These are phyloP conservation scores for Globisporangium iwayamae DNA, from an alignment of 352 stramenopile genomes.

Conservation along the genomic window DNA sequence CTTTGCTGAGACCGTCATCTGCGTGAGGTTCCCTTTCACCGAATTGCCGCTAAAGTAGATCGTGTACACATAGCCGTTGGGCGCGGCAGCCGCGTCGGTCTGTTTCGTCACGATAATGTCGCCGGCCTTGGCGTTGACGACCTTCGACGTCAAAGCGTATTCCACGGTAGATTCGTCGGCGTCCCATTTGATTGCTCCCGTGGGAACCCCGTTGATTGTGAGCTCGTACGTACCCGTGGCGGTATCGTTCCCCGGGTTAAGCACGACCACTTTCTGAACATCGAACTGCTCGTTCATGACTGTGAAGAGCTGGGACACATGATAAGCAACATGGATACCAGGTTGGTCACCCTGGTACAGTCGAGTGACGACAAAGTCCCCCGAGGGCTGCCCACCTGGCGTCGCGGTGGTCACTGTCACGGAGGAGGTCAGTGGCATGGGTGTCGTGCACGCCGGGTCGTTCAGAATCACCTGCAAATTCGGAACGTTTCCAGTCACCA, in stretches of 20 bases:
- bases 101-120: constrained; percentile 59
- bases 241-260: constrained; percentile 43
- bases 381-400: constrained; percentile 25
- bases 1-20: constrained; percentile 18
- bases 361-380: constrained; percentile 40
- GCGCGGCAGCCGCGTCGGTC: constrained; percentile 29
- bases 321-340: constrained; percentile 44
- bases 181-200: constrained; percentile 52
- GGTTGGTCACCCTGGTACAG: constrained; percentile 58
- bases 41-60: constrained; percentile 66
- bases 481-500: constrained; percentile 49
- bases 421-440: constrained; percentile 23
- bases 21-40: constrained; percentile 33
- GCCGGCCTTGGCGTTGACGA: constrained; percentile 9
- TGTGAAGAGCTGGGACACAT: constrained; percentile 60
- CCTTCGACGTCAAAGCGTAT: constrained; percentile 19
- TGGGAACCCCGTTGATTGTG: constrained; percentile 24
- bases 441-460: constrained; percentile 20
- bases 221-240: constrained; percentile 38
- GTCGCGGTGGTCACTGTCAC: constrained; percentile 22
- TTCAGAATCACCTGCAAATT: constrained; percentile 17
- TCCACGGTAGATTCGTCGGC: constrained; percentile 45
- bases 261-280: constrained; percentile 53
- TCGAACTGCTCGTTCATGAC: constrained; percentile 72
- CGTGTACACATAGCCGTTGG: constrained; percentile 66